These are phyloP conservation scores for Pleurotus citrinopileatus DNA, from an alignment of 768 basidiomycete genomes.

Conservation along the genomic window DNA sequence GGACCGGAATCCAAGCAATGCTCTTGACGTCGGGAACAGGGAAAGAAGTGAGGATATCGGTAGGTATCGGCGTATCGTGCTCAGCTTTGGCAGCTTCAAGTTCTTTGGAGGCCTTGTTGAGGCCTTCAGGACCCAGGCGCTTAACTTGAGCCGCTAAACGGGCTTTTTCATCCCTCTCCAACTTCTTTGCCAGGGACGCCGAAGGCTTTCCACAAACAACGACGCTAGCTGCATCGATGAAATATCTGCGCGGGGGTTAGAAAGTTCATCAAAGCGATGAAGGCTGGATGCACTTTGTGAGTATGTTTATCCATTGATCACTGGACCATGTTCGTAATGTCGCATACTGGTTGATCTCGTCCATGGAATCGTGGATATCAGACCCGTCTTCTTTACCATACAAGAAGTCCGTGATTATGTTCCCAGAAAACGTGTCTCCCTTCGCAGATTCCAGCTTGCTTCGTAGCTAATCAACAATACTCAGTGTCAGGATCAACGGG, in stretches of 20 bases:
- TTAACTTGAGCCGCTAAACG: conserved; percentile 69
- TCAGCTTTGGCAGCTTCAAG: conserved; percentile 84
- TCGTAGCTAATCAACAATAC: conserved; percentile 51
- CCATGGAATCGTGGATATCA: conserved; percentile 67
- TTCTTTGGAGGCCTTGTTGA: conserved; percentile 62
- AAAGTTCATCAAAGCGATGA: conserved; percentile 2
- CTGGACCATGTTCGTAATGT: conserved; percentile 68
- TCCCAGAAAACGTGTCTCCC: conserved; percentile 73
- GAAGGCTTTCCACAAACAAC: conserved; percentile 91
- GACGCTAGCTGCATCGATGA: conserved; percentile 66
- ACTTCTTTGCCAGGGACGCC: conserved; percentile 70
- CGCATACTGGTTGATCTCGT: conserved; percentile 75
- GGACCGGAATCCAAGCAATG: conserved; percentile 88
- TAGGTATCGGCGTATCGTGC: conserved; percentile 81
- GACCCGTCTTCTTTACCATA: conserved; percentile 85
- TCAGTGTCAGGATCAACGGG: conserved; percentile 5
- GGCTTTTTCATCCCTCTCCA: conserved; percentile 79
- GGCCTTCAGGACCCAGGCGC: conserved; percentile 75
- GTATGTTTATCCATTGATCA: conserved; percentile 71
- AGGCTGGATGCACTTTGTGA: conserved; percentile 57
- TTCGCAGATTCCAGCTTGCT: conserved; percentile 82
- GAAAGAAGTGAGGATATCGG: conserved; percentile 77
- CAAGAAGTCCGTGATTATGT: conserved; percentile 79
- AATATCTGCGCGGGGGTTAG: conserved; percentile 55
- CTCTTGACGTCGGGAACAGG: conserved; percentile 88